These are phyloP conservation scores for Penicillium sp. DNA, from an alignment of 2,329 filamentous ascomycete genomes.

Conservation along the genomic window DNA sequence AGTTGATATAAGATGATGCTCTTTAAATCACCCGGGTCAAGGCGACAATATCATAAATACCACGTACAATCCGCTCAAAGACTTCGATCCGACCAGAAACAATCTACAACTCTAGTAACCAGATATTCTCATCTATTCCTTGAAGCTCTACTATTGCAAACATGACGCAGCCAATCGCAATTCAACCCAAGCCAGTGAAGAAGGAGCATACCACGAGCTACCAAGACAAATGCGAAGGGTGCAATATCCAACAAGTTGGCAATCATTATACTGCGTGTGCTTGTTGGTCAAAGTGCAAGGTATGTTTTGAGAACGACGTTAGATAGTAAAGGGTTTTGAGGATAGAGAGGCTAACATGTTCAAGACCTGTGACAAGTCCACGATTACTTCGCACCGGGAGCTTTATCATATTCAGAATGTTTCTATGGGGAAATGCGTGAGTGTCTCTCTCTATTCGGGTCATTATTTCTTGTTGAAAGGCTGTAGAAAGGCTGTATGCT, in stretches of 20 bases:
- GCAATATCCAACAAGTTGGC: not conserved
- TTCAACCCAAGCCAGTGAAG: not conserved
- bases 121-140: too few species aligned
- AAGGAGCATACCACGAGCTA: not conserved
- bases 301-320: not conserved
- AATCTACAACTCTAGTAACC: not conserved
- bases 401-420: not conserved
- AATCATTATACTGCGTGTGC: slow-evolving; percentile 3
- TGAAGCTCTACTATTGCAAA: not conserved
- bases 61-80: not conserved
- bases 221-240: slow-evolving; percentile 1
- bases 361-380: not conserved
- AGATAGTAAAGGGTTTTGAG: not conserved
- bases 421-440: slow-evolving; percentile 1
- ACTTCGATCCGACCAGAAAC: not conserved
- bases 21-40: not conserved
- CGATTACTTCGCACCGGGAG: not conserved
- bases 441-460: not conserved
- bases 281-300: slow-evolving; percentile 5
- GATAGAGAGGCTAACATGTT: not conserved
- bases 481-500: not conserved
- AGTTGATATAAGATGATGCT: not conserved
- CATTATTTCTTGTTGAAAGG: not conserved
- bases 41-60: not conserved
- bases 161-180: slow-evolving; percentile 5